These are phyloP conservation scores for Alloascoidea africana DNA, from an alignment of 805 yeast species.

Conservation along the genomic window DNA sequence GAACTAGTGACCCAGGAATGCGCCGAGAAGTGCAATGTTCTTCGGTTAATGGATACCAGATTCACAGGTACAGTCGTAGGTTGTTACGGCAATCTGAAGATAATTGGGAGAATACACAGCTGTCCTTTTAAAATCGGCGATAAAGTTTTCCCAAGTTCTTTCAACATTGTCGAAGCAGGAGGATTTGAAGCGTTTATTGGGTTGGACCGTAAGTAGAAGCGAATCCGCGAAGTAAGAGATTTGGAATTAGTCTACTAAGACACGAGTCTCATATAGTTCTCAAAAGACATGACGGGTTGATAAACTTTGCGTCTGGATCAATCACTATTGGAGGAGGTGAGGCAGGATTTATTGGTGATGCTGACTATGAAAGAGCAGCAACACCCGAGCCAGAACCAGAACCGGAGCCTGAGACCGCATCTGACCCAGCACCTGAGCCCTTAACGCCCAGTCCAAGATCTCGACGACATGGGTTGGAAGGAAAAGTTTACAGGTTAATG, in stretches of 20 bases:
- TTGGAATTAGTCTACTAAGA: conserved; percentile 5
- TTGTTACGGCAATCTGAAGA: conserved; percentile 70
- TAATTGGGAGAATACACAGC: conserved; percentile 75
- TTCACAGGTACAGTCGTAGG: conserved; percentile 79
- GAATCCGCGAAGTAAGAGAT: not conserved
- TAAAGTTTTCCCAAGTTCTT: conserved; percentile 47
- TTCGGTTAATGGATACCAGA: conserved; percentile 63
- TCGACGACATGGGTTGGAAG: conserved; percentile 16
- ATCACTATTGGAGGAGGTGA: conserved; percentile 61
- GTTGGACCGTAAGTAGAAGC: conserved; percentile 33
- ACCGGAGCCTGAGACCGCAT: conserved; percentile 5
- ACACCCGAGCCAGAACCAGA: conserved; percentile 5
- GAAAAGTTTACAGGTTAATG: conserved; percentile 29
- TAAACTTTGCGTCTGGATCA: conserved; percentile 55
- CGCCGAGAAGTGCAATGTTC: conserved; percentile 58
- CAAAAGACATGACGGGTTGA: conserved; percentile 69
- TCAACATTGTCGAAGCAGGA: conserved; percentile 49
- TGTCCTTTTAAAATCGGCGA: conserved; percentile 72
- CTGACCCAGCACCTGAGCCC: conserved; percentile 3
- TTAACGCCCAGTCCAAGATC: conserved; percentile 2
- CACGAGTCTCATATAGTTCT: conserved; percentile 33
- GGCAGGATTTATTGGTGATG: conserved; percentile 57
- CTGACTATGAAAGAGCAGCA: conserved; percentile 23
- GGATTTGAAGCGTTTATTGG: conserved; percentile 63
- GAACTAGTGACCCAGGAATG: conserved; percentile 46